Percentiles rank a stretch among this genome's conserved stretches.
These are phyloP conservation scores for Mortierella sp. DNA, from an alignment of 371 early-diverging fungal species.

Conservation along the genomic window DNA sequence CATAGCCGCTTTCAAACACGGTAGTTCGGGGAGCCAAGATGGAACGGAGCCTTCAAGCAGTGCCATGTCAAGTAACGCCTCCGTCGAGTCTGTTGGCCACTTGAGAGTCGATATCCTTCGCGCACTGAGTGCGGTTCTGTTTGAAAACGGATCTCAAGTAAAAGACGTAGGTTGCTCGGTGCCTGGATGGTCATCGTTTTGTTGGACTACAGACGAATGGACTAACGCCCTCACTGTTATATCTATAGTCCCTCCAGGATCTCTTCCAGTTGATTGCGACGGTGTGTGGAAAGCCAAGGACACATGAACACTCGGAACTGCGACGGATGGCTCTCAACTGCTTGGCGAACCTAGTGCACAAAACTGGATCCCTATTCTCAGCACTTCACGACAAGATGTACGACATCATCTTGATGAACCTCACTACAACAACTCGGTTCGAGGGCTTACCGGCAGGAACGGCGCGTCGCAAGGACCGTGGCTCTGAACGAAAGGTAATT, in stretches of 20 bases:
- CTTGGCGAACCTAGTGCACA: conserved; percentile 41
- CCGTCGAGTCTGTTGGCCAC: background rate
- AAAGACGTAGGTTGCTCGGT: conserved; percentile 26
- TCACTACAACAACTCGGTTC: conserved; percentile 17
- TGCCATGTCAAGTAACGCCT: background rate
- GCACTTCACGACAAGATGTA: conserved; percentile 36
- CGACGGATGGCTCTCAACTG: conserved; percentile 45
- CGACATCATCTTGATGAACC: conserved; percentile 23
- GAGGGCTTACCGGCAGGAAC: conserved; percentile 7
- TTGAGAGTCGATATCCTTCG: conserved; percentile 38
- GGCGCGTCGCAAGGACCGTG: conserved; percentile 24
- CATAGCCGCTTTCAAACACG: conserved; percentile 11
- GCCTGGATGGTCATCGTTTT: background rate
- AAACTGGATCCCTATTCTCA: conserved; percentile 30
- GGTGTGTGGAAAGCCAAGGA: background rate
- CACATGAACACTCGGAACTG: conserved; percentile 10
- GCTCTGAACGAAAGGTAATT: conserved; percentile 45
- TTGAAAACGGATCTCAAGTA: conserved; percentile 27
- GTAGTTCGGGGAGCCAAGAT: background rate
- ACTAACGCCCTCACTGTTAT: too few species aligned
- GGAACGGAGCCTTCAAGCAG: background rate
- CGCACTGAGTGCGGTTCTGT: conserved; percentile 31
- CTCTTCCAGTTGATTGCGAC: conserved; percentile 14
- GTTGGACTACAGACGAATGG: background rate
- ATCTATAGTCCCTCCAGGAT: conserved; percentile 22